Conservation (phyloP, 73 alveolate species). For the Paramecium primaurelia region DNA sequence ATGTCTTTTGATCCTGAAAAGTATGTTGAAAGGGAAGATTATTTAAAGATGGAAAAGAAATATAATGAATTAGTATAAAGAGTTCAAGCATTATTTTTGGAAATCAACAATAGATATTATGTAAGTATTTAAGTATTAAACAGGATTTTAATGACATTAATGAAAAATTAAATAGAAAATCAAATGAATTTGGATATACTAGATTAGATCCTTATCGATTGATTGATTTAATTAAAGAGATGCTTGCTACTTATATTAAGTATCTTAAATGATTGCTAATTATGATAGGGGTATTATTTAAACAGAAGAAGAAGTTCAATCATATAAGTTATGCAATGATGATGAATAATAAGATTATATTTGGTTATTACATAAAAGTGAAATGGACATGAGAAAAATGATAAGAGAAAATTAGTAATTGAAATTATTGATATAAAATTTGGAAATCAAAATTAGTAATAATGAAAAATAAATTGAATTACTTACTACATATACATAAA, state of each 20-base stretch:
- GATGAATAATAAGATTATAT: slow-evolving; percentile 39
- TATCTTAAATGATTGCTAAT: not conserved
- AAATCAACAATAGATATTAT: slow-evolving; percentile 37
- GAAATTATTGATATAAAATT: not conserved
- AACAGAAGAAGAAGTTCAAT: slow-evolving; percentile 23
- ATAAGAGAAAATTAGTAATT: slow-evolving; percentile 34
- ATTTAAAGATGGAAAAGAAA: not conserved
- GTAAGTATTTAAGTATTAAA: not conserved
- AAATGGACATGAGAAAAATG: slow-evolving; percentile 35
- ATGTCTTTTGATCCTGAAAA: slow-evolving; percentile 3
- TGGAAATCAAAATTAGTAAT: slow-evolving; percentile 4
- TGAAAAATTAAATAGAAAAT: slow-evolving; percentile 28
- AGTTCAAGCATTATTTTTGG: not conserved
- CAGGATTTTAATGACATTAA: slow-evolving; percentile 17
- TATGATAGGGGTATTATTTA: not conserved
- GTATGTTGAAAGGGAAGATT: slow-evolving; percentile 1
- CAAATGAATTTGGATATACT: not conserved
- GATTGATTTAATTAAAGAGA: not conserved
- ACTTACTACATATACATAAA: not conserved
- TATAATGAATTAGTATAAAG: not conserved
- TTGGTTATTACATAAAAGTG: slow-evolving; percentile 41
- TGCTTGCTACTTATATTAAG: slow-evolving; percentile 21
- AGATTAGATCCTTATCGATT: slow-evolving; percentile 17
- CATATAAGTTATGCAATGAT: slow-evolving; percentile 6
- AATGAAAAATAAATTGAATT: slow-evolving; percentile 32